Base-by-base conservation (phyloP, 1,139 yeast species). In the Blastobotrys malaysiensis region DNA sequence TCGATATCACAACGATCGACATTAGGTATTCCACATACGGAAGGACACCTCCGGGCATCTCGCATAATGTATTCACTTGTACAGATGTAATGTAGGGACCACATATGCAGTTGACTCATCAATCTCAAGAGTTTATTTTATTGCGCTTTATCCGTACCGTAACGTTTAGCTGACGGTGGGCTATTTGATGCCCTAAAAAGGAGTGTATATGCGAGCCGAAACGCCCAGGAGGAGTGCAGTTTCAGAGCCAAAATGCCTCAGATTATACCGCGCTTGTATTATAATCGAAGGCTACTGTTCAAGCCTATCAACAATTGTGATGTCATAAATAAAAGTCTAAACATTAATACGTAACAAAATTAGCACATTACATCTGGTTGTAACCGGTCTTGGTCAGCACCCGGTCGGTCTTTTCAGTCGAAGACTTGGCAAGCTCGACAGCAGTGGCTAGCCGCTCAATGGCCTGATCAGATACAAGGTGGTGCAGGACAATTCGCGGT, bases 401-500 rank as follows among this genome's bases (percentile, higher is more conserved):
- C 24, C 45, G 46, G 7, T 26, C 46, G n/a, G 44, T 21, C 14
- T 27, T 26, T 24, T n/a, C 22, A 2, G 39, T 47, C 43, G 45
- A 31, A 7, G 39, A 43, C 16, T 31, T 46, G 50, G 88, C 79
- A 61, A 84, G 88, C 52, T 75, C 65, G 44, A 88, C 71, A 11
- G 87, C 86, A 52, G 69, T 65, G 66, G 86, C 86, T 53, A 88
- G 76, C 48, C 74, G 77, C 55, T 85, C 91, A 51, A 89, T 78
- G 52, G 89, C 80, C 53, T 83, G 83, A 43, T 77, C 78, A 43
- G 84, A 75, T 56, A 81, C 79, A 71, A 90, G 97, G 72, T 85
- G 88, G 69, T 89, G 97, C 77, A 90, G 85, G 1, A 95, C 93
- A 52, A 91, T 73, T 64, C 96, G 77, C 19, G 73, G 72, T 57